phyloP scores from a whole-genome alignment of 306 rosid genomes.

The Vicia faba region DNA sequence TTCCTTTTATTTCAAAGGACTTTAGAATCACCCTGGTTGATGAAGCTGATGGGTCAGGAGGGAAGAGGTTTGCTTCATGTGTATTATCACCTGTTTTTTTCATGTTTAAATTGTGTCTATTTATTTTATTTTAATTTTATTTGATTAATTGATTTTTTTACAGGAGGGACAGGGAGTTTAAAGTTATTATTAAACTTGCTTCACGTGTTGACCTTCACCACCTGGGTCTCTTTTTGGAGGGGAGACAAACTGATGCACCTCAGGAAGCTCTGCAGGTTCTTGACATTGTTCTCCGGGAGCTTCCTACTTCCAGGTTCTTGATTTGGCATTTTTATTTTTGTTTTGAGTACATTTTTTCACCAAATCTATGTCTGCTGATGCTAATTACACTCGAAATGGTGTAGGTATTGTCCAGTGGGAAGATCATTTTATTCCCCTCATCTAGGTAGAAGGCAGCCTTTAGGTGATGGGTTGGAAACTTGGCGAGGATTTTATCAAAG shows the following conservation, averaged over 20 bases:
- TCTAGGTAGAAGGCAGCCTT: slow-evolving; percentile 78
- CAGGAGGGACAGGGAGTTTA: slow-evolving; percentile 85
- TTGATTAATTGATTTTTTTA: slow-evolving; percentile 23
- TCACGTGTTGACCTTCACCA: slow-evolving; percentile 96
- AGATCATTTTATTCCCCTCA: slow-evolving; percentile 92
- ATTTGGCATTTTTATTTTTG: not conserved
- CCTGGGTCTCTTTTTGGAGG: slow-evolving; percentile 86
- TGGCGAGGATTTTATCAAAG: slow-evolving; percentile 99
- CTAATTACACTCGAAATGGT: slow-evolving; percentile 11
- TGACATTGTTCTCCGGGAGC: slow-evolving; percentile 91
- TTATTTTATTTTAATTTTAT: not conserved
- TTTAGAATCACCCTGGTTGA: slow-evolving; percentile 72
- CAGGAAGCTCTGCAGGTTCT: slow-evolving; percentile 98
- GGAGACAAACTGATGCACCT: slow-evolving; percentile 93
- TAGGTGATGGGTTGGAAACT: slow-evolving; percentile 96
- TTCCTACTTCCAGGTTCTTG: slow-evolving; percentile 78
- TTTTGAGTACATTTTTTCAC: not conserved
- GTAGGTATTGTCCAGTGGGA: slow-evolving; percentile 92
- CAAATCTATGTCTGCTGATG: not conserved
- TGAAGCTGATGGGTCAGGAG: slow-evolving; percentile 87
- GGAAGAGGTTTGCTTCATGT: slow-evolving; percentile 54
- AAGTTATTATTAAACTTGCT: slow-evolving; percentile 84
- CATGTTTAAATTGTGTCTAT: not conserved
- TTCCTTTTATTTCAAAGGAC: slow-evolving; percentile 76
- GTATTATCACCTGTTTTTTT: not conserved